These are phyloP conservation scores for Diaporthe australafricana DNA, from an alignment of 2,329 filamentous ascomycete genomes.

Conservation along the genomic window DNA sequence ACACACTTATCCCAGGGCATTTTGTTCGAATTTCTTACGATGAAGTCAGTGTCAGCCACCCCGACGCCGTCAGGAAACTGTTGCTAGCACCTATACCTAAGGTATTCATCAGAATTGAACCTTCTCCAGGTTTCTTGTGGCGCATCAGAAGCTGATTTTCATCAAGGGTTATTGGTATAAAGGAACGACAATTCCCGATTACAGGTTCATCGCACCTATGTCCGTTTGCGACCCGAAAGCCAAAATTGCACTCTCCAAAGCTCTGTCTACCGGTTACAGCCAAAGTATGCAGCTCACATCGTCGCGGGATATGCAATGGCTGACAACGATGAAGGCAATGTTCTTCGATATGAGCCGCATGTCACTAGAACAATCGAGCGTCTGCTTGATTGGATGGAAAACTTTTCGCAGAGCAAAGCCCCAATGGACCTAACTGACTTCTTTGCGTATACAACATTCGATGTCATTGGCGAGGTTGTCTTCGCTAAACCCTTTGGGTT, in stretches of 20 bases:
- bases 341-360: conserved; percentile 39
- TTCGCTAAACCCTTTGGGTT: conserved; percentile 47
- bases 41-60: conserved; percentile 27
- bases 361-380: conserved; percentile 38
- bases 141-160: neutral
- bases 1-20: neutral
- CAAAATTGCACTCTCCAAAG: conserved; percentile 48
- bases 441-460: conserved; percentile 45
- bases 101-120: neutral
- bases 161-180: conserved; percentile 16
- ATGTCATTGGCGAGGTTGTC: conserved; percentile 47
- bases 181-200: conserved; percentile 35
- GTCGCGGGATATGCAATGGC: neutral
- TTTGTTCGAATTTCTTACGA: conserved; percentile 18
- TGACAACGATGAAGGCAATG: conserved; percentile 14
- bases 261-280: conserved; percentile 48
- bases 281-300: conserved; percentile 43
- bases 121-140: neutral
- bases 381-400: conserved; percentile 40
- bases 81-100: conserved; percentile 19
- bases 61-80: conserved; percentile 9
- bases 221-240: conserved; percentile 49
- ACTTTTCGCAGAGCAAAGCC: conserved; percentile 28
- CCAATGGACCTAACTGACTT: conserved; percentile 40
- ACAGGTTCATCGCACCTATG: conserved; percentile 54